Evolutionary conservation across 2,329 filamentous ascomycete species (phyloP).

Genomic region (Talaromyces sp.): DNA sequence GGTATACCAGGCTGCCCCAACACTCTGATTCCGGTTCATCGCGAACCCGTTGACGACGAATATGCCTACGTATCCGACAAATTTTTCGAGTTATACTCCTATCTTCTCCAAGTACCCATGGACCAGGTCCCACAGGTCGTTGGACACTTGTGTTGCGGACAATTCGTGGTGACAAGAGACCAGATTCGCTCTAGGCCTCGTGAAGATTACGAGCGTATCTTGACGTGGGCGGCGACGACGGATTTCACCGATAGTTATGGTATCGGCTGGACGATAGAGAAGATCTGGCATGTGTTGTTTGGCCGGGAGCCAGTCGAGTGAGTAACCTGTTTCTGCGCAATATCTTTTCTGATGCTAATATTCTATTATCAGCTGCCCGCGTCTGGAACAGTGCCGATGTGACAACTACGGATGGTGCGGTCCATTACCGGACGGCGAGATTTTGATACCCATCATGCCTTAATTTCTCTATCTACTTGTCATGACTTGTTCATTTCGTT

Average conservation of each 20-base stretch:
- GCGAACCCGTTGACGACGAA: constrained; percentile 26
- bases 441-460: constrained; percentile 18
- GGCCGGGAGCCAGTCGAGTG: constrained; percentile 29
- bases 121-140: constrained; percentile 27
- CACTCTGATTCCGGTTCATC: constrained; percentile 34
- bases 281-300: constrained; percentile 35
- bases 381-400: constrained; percentile 30
- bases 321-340: constrained; percentile 8
- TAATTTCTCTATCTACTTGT: neutral
- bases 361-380: constrained; percentile 24
- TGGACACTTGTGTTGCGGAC: constrained; percentile 34
- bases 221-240: constrained; percentile 32
- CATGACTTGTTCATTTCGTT: constrained; percentile 1
- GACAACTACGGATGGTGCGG: constrained; percentile 32
- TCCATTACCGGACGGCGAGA: constrained; percentile 27
- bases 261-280: constrained; percentile 32
- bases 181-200: constrained; percentile 28
- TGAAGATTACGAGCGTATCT: constrained; percentile 32
- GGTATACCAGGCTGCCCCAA: constrained; percentile 38
- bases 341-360: neutral
- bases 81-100: constrained; percentile 17
- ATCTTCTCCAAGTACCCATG: constrained; percentile 15
- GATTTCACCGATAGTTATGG: constrained; percentile 30
- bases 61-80: constrained; percentile 16
- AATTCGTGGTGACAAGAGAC: constrained; percentile 34